A percentile compares a stretch with the other conserved stretches of the same genome.
phyloP scores from a whole-genome alignment of 2,329 filamentous ascomycete species.

The Trichoderma oligosporum region DNA sequence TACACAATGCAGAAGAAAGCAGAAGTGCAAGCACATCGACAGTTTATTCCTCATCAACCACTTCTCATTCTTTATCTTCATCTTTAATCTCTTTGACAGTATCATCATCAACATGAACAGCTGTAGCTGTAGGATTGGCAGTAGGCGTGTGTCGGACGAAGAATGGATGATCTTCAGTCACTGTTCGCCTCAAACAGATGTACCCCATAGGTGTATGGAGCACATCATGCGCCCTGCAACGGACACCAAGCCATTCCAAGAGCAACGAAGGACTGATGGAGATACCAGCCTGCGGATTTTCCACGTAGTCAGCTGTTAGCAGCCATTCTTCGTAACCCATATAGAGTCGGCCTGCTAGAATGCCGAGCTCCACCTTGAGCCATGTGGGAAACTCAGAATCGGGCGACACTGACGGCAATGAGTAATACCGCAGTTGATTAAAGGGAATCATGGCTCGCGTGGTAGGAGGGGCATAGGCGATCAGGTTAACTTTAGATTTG shows the following conservation, averaged over 20 bases:
- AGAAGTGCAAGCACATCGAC: no score
- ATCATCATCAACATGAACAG: background rate
- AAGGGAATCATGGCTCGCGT: conserved; percentile 59
- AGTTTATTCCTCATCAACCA: background rate
- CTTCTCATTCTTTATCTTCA: background rate
- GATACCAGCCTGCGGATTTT: no score
- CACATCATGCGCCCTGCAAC: conserved; percentile 53
- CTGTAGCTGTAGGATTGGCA: background rate
- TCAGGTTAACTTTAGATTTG: conserved; percentile 38
- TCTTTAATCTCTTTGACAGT: background rate
- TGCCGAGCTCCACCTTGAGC: conserved; percentile 56
- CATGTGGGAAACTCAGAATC: conserved; percentile 45
- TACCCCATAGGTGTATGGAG: conserved; percentile 57
- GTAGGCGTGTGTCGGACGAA: conserved; percentile 33
- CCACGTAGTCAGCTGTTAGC: conserved; percentile 26
- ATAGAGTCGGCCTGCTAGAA: conserved; percentile 60
- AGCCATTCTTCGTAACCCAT: conserved; percentile 48
- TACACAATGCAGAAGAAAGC: no score
- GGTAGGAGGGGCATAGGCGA: conserved; percentile 58
- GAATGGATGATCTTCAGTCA: conserved; percentile 47
- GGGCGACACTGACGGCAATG: conserved; percentile 44
- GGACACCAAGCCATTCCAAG: conserved; percentile 52
- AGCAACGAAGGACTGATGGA: conserved; percentile 37
- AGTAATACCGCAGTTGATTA: conserved; percentile 50
- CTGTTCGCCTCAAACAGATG: conserved; percentile 45